Percentiles rank a stretch among this genome's conserved stretches.
Evolutionary conservation across 495 filamentous ascomycete genomes (phyloP).

Genomic region (Tricharina praecox): DNA sequence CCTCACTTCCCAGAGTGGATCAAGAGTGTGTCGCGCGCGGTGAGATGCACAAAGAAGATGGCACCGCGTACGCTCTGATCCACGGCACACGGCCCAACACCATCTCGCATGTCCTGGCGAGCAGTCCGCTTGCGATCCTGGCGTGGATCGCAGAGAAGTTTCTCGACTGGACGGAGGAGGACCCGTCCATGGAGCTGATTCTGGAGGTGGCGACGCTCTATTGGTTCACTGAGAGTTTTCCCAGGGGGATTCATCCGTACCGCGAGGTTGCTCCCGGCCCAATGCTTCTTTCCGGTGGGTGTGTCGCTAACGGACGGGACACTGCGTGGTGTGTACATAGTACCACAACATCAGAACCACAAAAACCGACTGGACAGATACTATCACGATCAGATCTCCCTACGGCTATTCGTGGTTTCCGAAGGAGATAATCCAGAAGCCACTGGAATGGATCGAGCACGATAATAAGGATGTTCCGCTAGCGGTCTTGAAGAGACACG

Average conservation of each 20-base stretch:
- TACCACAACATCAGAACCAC: too few species aligned
- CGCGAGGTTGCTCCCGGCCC: slow-evolving; percentile 27
- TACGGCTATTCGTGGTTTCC: slow-evolving; percentile 44
- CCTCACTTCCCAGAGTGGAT: too few species aligned
- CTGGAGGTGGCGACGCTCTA: slow-evolving; percentile 42
- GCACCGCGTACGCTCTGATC: slow-evolving; percentile 38
- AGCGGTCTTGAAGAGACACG: slow-evolving; percentile 33
- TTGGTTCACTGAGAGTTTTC: slow-evolving; percentile 47
- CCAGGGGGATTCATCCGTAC: slow-evolving; percentile 42
- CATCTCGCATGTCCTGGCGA: slow-evolving; percentile 39
- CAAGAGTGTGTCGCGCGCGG: too few species aligned
- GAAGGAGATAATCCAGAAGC: slow-evolving; percentile 35
- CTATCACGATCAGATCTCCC: too few species aligned
- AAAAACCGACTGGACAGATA: too few species aligned
- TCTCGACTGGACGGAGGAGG: slow-evolving; percentile 43
- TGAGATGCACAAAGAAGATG: too few species aligned
- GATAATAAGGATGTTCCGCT: slow-evolving; percentile 36
- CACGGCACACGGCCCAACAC: slow-evolving; percentile 46
- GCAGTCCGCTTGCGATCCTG: slow-evolving; percentile 44
- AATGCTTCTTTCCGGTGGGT: not conserved
- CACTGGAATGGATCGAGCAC: slow-evolving; percentile 36
- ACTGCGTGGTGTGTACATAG: too few species aligned
- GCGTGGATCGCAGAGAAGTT: slow-evolving; percentile 58
- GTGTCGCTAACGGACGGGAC: not conserved
- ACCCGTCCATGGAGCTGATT: slow-evolving; percentile 36